These are phyloP conservation scores for Plectosphaerella sp. DNA, from an alignment of 2,329 filamentous ascomycete genomes.

Conservation along the genomic window DNA sequence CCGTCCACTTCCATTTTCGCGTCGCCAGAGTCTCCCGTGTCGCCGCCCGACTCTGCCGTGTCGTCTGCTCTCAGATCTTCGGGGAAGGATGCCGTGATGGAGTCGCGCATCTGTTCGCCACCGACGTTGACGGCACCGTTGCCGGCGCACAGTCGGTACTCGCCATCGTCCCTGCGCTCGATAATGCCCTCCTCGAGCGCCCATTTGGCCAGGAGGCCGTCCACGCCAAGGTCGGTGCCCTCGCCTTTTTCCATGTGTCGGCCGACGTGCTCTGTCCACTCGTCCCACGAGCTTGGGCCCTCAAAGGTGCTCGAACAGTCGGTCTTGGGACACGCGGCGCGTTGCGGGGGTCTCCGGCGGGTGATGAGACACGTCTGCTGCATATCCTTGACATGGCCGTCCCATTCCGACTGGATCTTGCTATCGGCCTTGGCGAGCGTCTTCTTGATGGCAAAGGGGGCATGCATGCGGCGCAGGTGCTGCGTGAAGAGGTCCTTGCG, in stretches of 20 bases:
- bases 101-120: slow-evolving; percentile 10
- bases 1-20: slow-evolving; percentile 11
- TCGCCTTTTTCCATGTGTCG: slow-evolving; percentile 79
- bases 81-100: slow-evolving; percentile 12
- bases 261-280: slow-evolving; percentile 89
- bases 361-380: slow-evolving; percentile 69
- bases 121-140: slow-evolving; percentile 24
- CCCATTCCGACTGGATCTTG: slow-evolving; percentile 59
- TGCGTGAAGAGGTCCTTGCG: slow-evolving; percentile 95
- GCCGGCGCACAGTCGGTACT: slow-evolving; percentile 49
- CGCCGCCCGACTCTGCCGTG: slow-evolving; percentile 3
- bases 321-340: slow-evolving; percentile 64
- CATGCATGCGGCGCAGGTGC: slow-evolving; percentile 91
- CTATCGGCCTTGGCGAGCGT: slow-evolving; percentile 52
- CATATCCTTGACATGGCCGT: slow-evolving; percentile 63
- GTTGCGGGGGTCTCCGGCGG: slow-evolving; percentile 64
- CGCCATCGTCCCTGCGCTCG: slow-evolving; percentile 49
- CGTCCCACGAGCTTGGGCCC: slow-evolving; percentile 75
- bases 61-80: slow-evolving; percentile 7
- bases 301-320: slow-evolving; percentile 71
- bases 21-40: not conserved
- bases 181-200: slow-evolving; percentile 62
- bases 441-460: slow-evolving; percentile 60
- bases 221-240: slow-evolving; percentile 51
- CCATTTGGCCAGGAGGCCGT: slow-evolving; percentile 55